Evolutionary conservation across 2,329 filamentous ascomycete species (phyloP), one percentile per base, ranked within the genome.

Genomic region (Phaeosphaeria sp.): DNA sequence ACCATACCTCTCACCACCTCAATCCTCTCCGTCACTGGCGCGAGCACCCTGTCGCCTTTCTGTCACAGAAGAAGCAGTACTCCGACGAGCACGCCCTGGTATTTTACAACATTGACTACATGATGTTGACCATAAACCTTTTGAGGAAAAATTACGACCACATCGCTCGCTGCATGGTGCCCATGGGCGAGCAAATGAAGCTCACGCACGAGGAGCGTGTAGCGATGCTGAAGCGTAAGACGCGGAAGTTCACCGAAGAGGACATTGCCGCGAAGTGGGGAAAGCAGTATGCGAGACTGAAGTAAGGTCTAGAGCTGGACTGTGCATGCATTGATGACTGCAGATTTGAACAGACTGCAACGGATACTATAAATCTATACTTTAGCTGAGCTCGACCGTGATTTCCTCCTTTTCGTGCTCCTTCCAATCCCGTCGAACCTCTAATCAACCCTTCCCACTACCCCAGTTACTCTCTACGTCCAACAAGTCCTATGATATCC

Each of bases 21-120:
- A 92, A 93, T 77, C 90, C 90, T 0, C 83, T 86, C 25, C 86
- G 91, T 1, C 91, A 93, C 79, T 94, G 91, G 91, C 87, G 91
- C 56, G 89, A 93, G 20, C 91, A 93, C 66, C 91, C 91, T 0
- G 81, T 87, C 13, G 85, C 90, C 6, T 92, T 94, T 76, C 79
- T 93, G 1, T 83, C 87, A 65, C 85, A 87, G 46, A 92, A 92
- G 76, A 78, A 84, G 22, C 83, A 82, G 2, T 94, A 93, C 68
- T 82, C 85, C 0, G 76, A 81, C 7, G 87, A 92, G 69, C 80
- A 87, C 20, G 91, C 90, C 0, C 82, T 94, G 6, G 89, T 93
- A 6, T 93, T 94, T 72, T 88, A 90, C 74, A 88, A 93, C 68
- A 92, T 94, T 66, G 90, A 93, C 75, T 94, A 91, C 72, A 78